Percentiles rank a stretch among this genome's conserved stretches.
These are phyloP conservation scores for Synura sp. DNA, from an alignment of 352 stramenopile species.

Conservation along the genomic window DNA sequence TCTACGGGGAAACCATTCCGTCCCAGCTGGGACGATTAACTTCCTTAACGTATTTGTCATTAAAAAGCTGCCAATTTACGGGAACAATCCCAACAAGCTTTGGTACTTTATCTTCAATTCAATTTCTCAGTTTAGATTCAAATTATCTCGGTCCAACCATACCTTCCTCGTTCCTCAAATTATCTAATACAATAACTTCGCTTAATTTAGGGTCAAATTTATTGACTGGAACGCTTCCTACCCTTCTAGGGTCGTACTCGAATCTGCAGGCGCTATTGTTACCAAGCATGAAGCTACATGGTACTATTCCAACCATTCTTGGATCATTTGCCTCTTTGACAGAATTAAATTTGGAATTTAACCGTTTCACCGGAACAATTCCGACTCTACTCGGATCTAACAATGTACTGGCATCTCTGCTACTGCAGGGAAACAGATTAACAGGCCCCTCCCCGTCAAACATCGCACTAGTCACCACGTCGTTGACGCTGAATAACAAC, in stretches of 20 bases:
- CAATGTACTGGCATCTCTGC: not conserved
- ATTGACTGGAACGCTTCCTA: not conserved
- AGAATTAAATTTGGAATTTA: constrained; percentile 42
- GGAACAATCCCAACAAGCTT: not conserved
- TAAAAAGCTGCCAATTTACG: not conserved
- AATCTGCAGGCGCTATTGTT: not conserved
- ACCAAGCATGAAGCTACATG: not conserved
- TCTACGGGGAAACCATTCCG: too few relatives aligned
- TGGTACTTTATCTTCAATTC: not conserved
- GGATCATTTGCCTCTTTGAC: not conserved
- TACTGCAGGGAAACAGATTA: not conserved
- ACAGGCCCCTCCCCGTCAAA: not conserved
- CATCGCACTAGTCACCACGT: too few relatives aligned
- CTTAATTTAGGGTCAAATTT: not conserved
- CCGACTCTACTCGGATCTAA: not conserved
- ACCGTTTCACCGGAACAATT: constrained; percentile 43
- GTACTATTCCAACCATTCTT: not conserved
- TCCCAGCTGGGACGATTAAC: not conserved
- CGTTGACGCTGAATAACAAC: too few relatives aligned
- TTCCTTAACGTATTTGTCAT: not conserved
- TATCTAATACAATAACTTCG: not conserved
- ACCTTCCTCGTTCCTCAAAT: not conserved
- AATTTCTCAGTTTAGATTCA: not conserved
- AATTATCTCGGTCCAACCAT: not conserved
- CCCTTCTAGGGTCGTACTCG: not conserved